Evolutionary conservation across 2,329 filamentous ascomycete species (phyloP).

Genomic region (Cladosporium cucumerinum): DNA sequence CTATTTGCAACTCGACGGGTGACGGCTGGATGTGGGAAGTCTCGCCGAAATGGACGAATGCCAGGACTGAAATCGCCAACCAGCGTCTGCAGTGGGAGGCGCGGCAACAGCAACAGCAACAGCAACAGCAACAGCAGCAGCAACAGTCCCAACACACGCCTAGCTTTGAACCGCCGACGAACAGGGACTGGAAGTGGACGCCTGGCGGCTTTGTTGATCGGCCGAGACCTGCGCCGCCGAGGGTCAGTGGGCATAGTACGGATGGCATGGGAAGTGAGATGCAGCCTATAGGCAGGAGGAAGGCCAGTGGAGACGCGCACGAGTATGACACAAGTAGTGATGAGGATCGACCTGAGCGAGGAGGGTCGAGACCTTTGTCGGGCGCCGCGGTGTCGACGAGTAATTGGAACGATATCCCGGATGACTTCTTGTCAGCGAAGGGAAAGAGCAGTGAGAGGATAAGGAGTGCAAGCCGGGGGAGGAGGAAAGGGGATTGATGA

Average conservation of each 20-base stretch:
- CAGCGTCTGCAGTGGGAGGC: conserved; percentile 27
- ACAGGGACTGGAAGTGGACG: conserved; percentile 26
- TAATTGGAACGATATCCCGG: conserved; percentile 51
- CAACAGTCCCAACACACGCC: conserved; percentile 7
- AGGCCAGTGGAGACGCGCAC: conserved; percentile 21
- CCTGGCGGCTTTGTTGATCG: conserved; percentile 38
- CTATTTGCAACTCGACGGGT: conserved; percentile 79
- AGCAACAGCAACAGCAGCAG: conserved; percentile 1
- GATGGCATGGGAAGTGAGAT: conserved; percentile 37
- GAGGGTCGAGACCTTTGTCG: background rate
- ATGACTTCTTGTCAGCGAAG: conserved; percentile 40
- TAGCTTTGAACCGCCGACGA: conserved; percentile 11
- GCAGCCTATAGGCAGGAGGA: conserved; percentile 39
- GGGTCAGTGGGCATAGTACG: conserved; percentile 15
- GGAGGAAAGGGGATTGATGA: conserved; percentile 31
- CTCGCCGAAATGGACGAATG: conserved; percentile 72
- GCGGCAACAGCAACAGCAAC: background rate
- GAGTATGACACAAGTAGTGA: conserved; percentile 34
- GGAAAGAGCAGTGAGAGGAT: conserved; percentile 19
- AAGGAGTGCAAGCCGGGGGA: conserved; percentile 30
- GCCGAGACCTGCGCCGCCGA: conserved; percentile 15
- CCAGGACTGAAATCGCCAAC: conserved; percentile 51
- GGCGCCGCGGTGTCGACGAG: conserved; percentile 25
- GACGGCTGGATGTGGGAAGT: conserved; percentile 96
- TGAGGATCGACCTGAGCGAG: conserved; percentile 30